phyloP scores from a whole-genome alignment of 305 asterid genomes.

The Fraxinus greggii region DNA sequence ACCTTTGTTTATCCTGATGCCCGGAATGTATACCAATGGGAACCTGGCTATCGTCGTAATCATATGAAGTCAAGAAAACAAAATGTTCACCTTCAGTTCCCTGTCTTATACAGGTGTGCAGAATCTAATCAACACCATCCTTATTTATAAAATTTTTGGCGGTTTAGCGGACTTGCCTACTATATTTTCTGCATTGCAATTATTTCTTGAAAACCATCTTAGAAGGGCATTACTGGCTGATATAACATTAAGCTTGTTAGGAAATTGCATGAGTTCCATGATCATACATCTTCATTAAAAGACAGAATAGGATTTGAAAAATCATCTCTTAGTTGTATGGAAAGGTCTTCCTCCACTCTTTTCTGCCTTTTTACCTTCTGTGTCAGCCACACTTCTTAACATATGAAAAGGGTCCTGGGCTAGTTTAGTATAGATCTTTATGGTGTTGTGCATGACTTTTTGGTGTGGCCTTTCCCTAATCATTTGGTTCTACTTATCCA shows the following conservation, averaged over 20 bases:
- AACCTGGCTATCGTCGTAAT: not conserved
- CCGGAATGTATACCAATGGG: not conserved
- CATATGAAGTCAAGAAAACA: not conserved
- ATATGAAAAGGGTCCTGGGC: not conserved
- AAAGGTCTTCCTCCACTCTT: conserved; percentile 3
- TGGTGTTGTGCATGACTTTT: not conserved
- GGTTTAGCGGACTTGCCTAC: not conserved
- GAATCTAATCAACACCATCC: not conserved
- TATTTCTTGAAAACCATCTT: not conserved
- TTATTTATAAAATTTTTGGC: not conserved
- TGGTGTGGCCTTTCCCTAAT: not conserved
- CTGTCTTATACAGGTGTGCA: not conserved
- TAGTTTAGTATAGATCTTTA: not conserved
- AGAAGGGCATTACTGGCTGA: not conserved
- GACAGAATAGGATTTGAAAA: not conserved
- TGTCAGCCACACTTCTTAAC: not conserved
- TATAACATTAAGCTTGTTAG: not conserved
- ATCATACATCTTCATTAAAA: not conserved
- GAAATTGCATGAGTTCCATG: not conserved
- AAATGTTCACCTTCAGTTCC: not conserved
- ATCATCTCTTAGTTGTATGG: not conserved
- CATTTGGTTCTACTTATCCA: not conserved
- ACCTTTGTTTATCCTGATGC: not conserved
- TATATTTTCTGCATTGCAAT: not conserved
- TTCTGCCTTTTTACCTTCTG: not conserved